Base-by-base conservation (phyloP, 1,139 yeast species). In the Hansenula lynferdii region DNA sequence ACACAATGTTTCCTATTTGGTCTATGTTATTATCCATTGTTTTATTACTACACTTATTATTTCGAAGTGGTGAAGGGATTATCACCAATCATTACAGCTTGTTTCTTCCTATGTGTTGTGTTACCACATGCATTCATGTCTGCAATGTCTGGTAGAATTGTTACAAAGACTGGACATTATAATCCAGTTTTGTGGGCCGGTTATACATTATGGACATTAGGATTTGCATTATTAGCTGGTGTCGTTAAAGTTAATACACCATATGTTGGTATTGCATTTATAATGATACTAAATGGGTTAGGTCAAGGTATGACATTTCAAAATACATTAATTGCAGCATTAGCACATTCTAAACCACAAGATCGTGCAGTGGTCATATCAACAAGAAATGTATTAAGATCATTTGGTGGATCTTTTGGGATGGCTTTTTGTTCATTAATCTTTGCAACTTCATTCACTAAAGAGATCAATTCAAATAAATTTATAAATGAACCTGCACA, bases 351-450 rank as follows among this genome's bases (percentile, higher is more conserved):
- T 8, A 59, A 50, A 29, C 66, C 64, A 34, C 60, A 70, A 1
- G 79, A 75, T 43, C 52, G 81, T 32, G 78, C 80, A 0, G 76
- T 74, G 12, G 75, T 74, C 4, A 73, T 75, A 10, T 67, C 77
- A 6, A 64, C 75, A 2, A 61, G 81, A 51, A 74, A 74, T 46
- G 70, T 73, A 10, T 47, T 73, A 33, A 53, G 81, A 39, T 67
- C 75, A 0, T 64, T 75, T 38, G 81, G 81, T 23, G 79, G 78
- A 27, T 69, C 80, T 1, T 51, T 72, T 28, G 79, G 79, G 1
- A 56, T 73, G 6, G 76, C 79, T 1, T 52, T 67, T 67, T 8
- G 64, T 72, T 31, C 44, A 6, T 11, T 32, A 11, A 65, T 72
- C 22, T 54, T 70, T 29, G 62, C 72, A 26, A 71, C 70, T 44